Evolutionary conservation across 1,139 yeast genomes (phyloP), one percentile per base, ranked within the genome.

Genomic region (Suhomyces yuchorum): DNA sequence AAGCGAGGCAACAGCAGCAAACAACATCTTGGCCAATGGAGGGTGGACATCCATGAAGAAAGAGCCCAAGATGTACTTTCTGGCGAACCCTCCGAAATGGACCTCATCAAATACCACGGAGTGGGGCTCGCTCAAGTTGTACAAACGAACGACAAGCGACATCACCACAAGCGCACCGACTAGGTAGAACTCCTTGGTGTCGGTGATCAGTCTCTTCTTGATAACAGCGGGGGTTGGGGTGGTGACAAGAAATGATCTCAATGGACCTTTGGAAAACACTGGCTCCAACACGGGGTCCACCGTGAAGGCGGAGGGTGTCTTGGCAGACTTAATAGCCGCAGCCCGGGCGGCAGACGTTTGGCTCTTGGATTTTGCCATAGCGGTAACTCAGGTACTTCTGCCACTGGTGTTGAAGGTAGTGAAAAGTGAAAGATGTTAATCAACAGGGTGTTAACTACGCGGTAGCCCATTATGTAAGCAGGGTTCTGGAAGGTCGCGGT

Each of bases 11-110:
- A 88, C 82, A 37, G 87, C 89, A 2, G 96, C 96, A 68, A 81
- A 87, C 49, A 91, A 69, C 88, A 91, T 83, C 68, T 90, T 90
- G 43, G 96, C 96, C 61, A 90, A 77, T 4, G 97, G 97, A 23
- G 97, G 97, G 66, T 91, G 97, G 47, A 90, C 96, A 68, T 91
- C 97, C 88, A 91, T 85, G 70, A 91, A 90, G 68, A 78, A 88
- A 18, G 69, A 70, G 35, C 93, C 91, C 54, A 76, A 71, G 52
- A 88, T 83, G 68, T 88, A 88, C 62, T 86, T 84, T 52, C 81
- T 73, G 36, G 95, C 88, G 68, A 86, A 86, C 19, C 88, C 89
- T 49, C 95, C 95, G 54, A 86, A 86, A 63, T 85, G 91, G 43
- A 84, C 91, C 67, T 93, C 99, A 71, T 93, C 99, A 64, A 93